Base-by-base conservation (phyloP, 2,329 filamentous ascomycete species). In the Emmonsiellopsis sp. region DNA sequence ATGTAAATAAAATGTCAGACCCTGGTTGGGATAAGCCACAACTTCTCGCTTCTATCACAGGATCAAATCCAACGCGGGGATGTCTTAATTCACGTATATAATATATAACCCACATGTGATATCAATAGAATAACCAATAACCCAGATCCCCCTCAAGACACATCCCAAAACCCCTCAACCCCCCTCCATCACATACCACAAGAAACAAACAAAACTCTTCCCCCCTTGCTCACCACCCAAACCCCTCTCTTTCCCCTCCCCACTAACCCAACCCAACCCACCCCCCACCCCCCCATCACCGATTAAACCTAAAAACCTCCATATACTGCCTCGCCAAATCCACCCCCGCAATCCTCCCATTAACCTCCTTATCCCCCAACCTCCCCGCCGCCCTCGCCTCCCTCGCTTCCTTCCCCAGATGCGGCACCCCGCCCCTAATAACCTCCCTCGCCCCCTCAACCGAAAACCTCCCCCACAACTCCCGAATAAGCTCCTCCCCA, bases 241-340 rank as follows among this genome's bases (percentile, higher is more conserved):
- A n/a, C n/a, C n/a, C 35, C 31, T 32, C 38, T 50, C 47, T 32
- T 55, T 41, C 35, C 31, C 37, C 42, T 34, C 42, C 47, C 16
- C 35, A 9, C 35, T 10, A 38, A n/a, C 35, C 35, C 35, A 38
- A 38, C 26, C 15, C 49, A 44, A 15, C 41, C 15, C 9, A 47
- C 35, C 5, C n/a, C 45, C 8, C 47, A 8, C 7, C 7, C 26
- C 15, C 11, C 26, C 30, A 41, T 62, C 53, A 73, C 54, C 70
- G 65, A 59, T 70, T 73, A 48, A 74, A 73, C 37, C 70, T 65
- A 55, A 73, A 65, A 48, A 73, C 68, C 61, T 74, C 71, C 69
- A 73, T 73, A 57, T 71, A 73, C 59, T 74, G 71, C 56, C 70
- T 70, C 20, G 70, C 70, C 55, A 73, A 58, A 65, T 74, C 71